A percentile compares a stretch with the other conserved stretches of the same genome.
These are phyloP conservation scores for Scleromitrula shiraiana DNA, from an alignment of 2,329 filamentous ascomycete genomes.

Conservation along the genomic window DNA sequence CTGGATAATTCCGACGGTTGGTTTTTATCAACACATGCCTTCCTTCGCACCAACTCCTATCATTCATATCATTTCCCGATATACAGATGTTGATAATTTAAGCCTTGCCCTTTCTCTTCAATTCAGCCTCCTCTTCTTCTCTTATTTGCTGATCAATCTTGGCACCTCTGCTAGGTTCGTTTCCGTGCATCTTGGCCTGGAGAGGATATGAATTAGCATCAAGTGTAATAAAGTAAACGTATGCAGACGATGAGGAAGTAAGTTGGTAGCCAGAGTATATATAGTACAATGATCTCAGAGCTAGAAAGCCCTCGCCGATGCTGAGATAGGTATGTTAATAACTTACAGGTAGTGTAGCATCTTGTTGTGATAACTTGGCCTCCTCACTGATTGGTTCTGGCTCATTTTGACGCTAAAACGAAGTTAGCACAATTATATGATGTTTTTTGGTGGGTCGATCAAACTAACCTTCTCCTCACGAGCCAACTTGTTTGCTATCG, in stretches of 20 bases:
- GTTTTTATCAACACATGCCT: too few species aligned
- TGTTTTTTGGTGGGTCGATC: too few species aligned
- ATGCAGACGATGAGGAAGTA: too few species aligned
- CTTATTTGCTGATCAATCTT: slow-evolving; percentile 62
- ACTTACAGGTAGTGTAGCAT: slow-evolving; percentile 51
- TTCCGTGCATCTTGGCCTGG: slow-evolving; percentile 58
- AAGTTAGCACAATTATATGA: too few species aligned
- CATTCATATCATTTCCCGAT: neutral
- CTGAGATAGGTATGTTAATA: slow-evolving; percentile 5
- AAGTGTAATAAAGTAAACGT: too few species aligned
- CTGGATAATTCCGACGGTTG: neutral
- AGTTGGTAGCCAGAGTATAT: too few species aligned
- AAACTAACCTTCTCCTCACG: slow-evolving; percentile 45
- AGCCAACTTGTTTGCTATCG: slow-evolving; percentile 63
- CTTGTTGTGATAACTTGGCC: slow-evolving; percentile 29
- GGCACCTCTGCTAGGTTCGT: slow-evolving; percentile 64
- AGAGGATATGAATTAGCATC: neutral
- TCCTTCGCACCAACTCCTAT: neutral
- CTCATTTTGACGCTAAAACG: slow-evolving; percentile 32
- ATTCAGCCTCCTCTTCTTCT: slow-evolving; percentile 57
- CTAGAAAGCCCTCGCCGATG: too few species aligned
- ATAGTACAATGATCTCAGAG: too few species aligned
- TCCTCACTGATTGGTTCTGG: slow-evolving; percentile 34
- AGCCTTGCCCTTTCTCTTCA: slow-evolving; percentile 50
- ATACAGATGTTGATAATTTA: slow-evolving; percentile 17